Evolutionary conservation across 495 filamentous ascomycete genomes (phyloP), one percentile per base, ranked within the genome.

Genomic region (Xylaria palmicola): DNA sequence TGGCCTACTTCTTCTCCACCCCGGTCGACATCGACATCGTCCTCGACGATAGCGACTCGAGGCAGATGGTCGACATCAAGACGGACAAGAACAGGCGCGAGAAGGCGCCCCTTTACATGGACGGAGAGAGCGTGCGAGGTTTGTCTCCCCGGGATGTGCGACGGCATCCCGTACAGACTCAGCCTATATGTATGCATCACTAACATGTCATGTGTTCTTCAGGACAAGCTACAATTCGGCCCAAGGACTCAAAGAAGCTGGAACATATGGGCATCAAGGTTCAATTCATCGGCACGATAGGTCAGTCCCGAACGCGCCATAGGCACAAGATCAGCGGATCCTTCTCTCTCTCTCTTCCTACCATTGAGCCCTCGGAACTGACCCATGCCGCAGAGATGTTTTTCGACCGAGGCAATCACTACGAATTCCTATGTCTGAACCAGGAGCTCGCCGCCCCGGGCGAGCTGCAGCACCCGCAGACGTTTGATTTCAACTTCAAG

Each of bases 251-350:
- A 62, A 97, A 97, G 79, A 85, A 95, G 67, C 77, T 99, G 70
- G 94, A 99, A 73, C 94, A 99, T 74, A 98, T 93, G 8, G 94
- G 94, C 62, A 98, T 99, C 81, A 99, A 99, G 79, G 93, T 99
- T 68, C 95, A 99, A 74, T 99, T 99, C 79, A 97, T 99, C 65
- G 94, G 94, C 67, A 95, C 93, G 55, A 99, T 99, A 81, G 93
- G 92, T 94, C 69, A 47, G 80, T 62, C 29, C 4, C 36, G n/a
- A 41, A 44, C 7, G 26, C 6, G 6, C n/a, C 13, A 17, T 4
- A 43, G 13, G 26, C 36, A 24, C 9, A 12, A 44, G 6, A 40
- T 9, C 20, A 9, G 15, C 7, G 30, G 10, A 19, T 26, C 50
- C 4, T 5, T 19, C 1, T 20, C n/a, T n/a, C n/a, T n/a, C n/a